Evolutionary conservation across 2,329 filamentous ascomycete genomes (phyloP).

Genomic region (Dendryphion nanum): DNA sequence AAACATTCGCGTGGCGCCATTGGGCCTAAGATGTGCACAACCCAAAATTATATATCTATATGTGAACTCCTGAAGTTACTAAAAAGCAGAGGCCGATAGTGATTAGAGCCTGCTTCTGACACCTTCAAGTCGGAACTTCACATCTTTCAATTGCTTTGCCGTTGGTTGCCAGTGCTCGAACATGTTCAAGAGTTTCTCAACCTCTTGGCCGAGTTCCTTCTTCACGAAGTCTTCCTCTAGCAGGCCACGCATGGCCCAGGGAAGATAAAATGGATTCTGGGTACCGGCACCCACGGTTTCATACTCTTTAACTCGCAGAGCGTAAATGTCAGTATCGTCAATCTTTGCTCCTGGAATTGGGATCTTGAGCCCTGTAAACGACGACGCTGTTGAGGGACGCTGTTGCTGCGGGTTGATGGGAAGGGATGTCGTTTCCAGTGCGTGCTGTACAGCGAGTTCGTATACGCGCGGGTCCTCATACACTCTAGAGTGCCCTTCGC

Average conservation of each 20-base stretch:
- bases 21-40: too few species aligned
- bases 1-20: too few species aligned
- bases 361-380: constrained; percentile 31
- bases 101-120: constrained; percentile 81
- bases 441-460: constrained; percentile 53
- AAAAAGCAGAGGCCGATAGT: too few species aligned
- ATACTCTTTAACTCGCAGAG: constrained; percentile 33
- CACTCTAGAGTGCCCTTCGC: constrained; percentile 88
- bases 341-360: constrained; percentile 28
- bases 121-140: constrained; percentile 90
- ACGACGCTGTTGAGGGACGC: constrained; percentile 19
- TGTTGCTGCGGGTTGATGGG: constrained; percentile 18
- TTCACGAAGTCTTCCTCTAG: constrained; percentile 90
- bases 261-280: constrained; percentile 84
- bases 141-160: constrained; percentile 90
- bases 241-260: constrained; percentile 92
- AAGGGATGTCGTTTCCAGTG: constrained; percentile 47
- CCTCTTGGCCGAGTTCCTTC: constrained; percentile 74
- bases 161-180: constrained; percentile 93
- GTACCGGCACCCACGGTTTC: constrained; percentile 30
- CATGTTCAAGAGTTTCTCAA: constrained; percentile 73
- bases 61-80: too few species aligned
- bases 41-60: too few species aligned
- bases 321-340: constrained; percentile 15
- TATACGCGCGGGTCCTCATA: constrained; percentile 91